Evolutionary conservation across 2,329 filamentous ascomycete genomes (phyloP).

Genomic region (Aureobasidium sp.): DNA sequence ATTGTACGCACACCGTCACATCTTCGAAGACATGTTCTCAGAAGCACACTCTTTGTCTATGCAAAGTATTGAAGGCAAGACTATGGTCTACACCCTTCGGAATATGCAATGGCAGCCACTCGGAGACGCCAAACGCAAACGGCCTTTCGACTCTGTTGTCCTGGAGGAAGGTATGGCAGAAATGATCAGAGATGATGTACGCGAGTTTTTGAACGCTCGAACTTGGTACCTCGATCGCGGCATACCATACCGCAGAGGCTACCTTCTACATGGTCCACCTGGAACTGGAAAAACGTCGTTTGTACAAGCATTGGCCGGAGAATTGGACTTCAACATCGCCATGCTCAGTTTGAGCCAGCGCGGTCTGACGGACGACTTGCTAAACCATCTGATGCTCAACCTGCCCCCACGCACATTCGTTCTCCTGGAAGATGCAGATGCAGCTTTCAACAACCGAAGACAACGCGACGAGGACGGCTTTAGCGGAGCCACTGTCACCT

Average conservation of each 20-base stretch:
- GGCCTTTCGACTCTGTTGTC: slow-evolving; percentile 80
- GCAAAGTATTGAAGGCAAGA: slow-evolving; percentile 82
- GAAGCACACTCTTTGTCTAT: slow-evolving; percentile 77
- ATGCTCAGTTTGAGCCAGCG: slow-evolving; percentile 87
- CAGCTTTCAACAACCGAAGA: slow-evolving; percentile 75
- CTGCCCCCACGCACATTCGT: slow-evolving; percentile 75
- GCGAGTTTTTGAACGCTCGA: slow-evolving; percentile 69
- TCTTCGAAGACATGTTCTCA: slow-evolving; percentile 83
- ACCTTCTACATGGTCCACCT: slow-evolving; percentile 80
- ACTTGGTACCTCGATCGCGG: slow-evolving; percentile 93
- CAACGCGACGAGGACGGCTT: slow-evolving; percentile 76
- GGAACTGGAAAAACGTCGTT: slow-evolving; percentile 94
- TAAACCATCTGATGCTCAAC: slow-evolving; percentile 79
- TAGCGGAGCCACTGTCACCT: slow-evolving; percentile 80
- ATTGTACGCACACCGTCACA: slow-evolving; percentile 76
- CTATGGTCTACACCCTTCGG: slow-evolving; percentile 78
- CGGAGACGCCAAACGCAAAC: slow-evolving; percentile 75
- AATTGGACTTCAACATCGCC: slow-evolving; percentile 84
- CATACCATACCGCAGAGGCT: slow-evolving; percentile 84
- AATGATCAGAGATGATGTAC: slow-evolving; percentile 67
- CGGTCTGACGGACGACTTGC: slow-evolving; percentile 79
- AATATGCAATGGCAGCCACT: slow-evolving; percentile 79
- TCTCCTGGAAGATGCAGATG: slow-evolving; percentile 82
- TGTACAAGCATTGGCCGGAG: slow-evolving; percentile 89
- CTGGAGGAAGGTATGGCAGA: slow-evolving; percentile 79